Evolutionary conservation across 208 protist genomes (phyloP).

Genomic region (Leishmania tropica): DNA sequence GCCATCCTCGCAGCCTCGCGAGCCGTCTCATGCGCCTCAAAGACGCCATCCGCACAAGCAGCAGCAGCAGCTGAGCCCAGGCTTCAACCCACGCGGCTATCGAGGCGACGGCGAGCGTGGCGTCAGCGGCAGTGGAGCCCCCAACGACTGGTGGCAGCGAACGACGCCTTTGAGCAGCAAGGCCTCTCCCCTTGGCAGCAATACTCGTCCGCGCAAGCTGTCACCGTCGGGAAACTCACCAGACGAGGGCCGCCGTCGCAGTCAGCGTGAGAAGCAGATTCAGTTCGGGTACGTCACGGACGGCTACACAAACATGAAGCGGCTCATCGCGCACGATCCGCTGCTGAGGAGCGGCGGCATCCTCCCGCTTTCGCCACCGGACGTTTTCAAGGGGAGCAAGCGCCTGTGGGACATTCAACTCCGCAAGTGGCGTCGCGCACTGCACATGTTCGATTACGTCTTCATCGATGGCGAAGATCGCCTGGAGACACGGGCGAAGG

Average conservation of each 20-base stretch:
- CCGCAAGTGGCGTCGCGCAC: conserved; percentile 83
- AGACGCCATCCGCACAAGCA: background rate
- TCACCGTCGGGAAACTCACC: conserved; percentile 46
- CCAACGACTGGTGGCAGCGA: background rate
- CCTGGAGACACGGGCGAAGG: conserved; percentile 25
- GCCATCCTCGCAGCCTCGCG: background rate
- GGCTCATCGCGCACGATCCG: conserved; percentile 74
- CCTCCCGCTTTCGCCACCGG: conserved; percentile 72
- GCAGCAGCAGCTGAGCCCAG: background rate
- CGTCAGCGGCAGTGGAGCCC: background rate
- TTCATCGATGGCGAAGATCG: conserved; percentile 83
- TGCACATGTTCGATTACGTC: conserved; percentile 91
- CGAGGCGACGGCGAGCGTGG: background rate
- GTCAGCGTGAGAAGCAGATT: conserved; percentile 84
- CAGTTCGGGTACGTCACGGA: conserved; percentile 76
- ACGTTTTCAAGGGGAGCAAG: conserved; percentile 64
- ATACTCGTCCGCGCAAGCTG: conserved; percentile 2
- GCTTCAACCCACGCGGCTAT: background rate
- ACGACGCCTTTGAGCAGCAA: background rate
- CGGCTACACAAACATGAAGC: conserved; percentile 85
- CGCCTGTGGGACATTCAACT: conserved; percentile 83
- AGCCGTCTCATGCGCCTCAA: background rate
- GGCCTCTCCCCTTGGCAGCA: background rate
- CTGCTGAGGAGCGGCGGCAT: conserved; percentile 72
- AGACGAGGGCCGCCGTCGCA: conserved; percentile 65